Evolutionary conservation across 768 basidiomycete species (phyloP).

Genomic region (Lepiota brunneoincarnata): DNA sequence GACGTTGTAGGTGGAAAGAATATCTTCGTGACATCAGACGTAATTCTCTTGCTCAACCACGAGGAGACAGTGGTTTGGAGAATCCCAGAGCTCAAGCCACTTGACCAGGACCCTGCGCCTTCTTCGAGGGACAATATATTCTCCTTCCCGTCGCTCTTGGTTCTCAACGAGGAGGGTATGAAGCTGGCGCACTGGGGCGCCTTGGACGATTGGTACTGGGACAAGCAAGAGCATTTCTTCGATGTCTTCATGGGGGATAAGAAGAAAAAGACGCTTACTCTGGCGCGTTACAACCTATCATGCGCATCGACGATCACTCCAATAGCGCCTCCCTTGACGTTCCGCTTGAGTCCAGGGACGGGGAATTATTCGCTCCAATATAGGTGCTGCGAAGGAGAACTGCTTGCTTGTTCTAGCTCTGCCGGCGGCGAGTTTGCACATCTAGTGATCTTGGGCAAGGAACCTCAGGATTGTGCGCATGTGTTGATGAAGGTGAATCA

Average conservation of each 20-base stretch:
- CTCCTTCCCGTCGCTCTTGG: neutral
- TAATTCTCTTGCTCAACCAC: neutral
- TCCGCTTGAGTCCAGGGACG: neutral
- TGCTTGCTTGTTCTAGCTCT: neutral
- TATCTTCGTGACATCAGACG: neutral
- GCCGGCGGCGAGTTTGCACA: neutral
- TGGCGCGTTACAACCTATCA: neutral
- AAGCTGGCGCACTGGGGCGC: neutral
- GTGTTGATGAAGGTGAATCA: neutral
- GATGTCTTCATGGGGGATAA: neutral
- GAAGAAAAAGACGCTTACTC: neutral
- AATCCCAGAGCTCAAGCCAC: conserved; percentile 5
- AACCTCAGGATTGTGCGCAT: neutral
- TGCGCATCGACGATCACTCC: neutral
- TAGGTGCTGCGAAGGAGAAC: neutral
- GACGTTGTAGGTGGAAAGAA: neutral
- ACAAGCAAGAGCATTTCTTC: neutral
- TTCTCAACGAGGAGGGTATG: neutral
- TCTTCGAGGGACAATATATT: neutral
- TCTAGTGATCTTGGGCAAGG: neutral
- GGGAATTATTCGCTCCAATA: neutral
- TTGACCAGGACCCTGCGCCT: neutral
- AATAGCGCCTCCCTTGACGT: neutral
- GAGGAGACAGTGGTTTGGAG: conserved; percentile 5
- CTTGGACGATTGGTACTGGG: conserved; percentile 8